These are phyloP conservation scores for Naganishia friedmannii DNA, from an alignment of 768 basidiomycete species.

Conservation along the genomic window DNA sequence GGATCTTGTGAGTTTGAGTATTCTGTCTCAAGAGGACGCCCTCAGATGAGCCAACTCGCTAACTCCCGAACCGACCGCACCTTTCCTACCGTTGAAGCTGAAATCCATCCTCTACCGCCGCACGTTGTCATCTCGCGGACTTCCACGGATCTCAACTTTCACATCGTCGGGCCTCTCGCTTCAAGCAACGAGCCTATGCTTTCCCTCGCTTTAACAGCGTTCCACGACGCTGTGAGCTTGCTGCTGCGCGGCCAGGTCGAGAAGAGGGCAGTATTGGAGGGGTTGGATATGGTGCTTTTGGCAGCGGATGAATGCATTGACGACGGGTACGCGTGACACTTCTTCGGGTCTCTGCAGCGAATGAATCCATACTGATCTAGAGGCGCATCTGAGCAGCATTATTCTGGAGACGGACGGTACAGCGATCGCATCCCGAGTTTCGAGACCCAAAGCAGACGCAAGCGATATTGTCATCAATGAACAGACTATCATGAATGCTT, in stretches of 20 bases:
- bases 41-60: neutral
- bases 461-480: slow-evolving; percentile 98
- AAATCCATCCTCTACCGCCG: slow-evolving; percentile 84
- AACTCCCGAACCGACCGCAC: too few relatives aligned
- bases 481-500: slow-evolving; percentile 89
- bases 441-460: slow-evolving; percentile 84
- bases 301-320: neutral
- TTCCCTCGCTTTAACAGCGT: slow-evolving; percentile 73
- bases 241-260: slow-evolving; percentile 88
- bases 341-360: neutral
- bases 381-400: slow-evolving; percentile 53
- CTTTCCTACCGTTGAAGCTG: slow-evolving; percentile 60
- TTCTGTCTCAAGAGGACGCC: neutral
- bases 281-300: slow-evolving; percentile 64
- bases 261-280: slow-evolving; percentile 90
- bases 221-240: slow-evolving; percentile 79
- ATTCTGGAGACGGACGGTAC: too few relatives aligned
- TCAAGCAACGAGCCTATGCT: slow-evolving; percentile 96
- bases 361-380: too few relatives aligned
- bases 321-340: slow-evolving; percentile 62
- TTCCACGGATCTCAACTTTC: slow-evolving; percentile 91
- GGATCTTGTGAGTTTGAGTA: slow-evolving; percentile 68
- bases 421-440: slow-evolving; percentile 65
- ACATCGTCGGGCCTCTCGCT: slow-evolving; percentile 75
- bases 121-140: slow-evolving; percentile 92